These are phyloP conservation scores for Zymoseptoria pseudotritici DNA, from an alignment of 2,329 filamentous ascomycete genomes.

Conservation along the genomic window DNA sequence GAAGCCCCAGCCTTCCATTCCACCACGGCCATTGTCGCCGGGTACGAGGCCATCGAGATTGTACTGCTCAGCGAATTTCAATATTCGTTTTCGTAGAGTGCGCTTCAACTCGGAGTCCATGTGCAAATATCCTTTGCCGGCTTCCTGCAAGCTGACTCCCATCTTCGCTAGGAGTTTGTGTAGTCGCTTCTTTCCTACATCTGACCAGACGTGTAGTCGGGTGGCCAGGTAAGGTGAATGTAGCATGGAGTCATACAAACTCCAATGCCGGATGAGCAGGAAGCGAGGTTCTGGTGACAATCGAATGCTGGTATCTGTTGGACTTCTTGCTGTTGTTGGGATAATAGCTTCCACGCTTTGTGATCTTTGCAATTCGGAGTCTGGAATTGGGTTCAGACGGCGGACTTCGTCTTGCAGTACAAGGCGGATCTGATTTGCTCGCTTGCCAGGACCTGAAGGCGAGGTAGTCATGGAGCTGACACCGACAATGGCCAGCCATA, in stretches of 20 bases:
- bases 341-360: conserved; percentile 71
- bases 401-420: conserved; percentile 88
- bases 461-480: conserved; percentile 87
- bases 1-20: conserved; percentile 93
- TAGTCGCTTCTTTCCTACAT: conserved; percentile 75
- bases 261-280: conserved; percentile 90
- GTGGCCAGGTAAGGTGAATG: conserved; percentile 93
- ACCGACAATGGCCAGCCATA: conserved; percentile 92
- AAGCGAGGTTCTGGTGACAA: conserved; percentile 91
- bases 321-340: conserved; percentile 77
- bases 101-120: conserved; percentile 98
- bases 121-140: conserved; percentile 91
- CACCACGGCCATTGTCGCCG: conserved; percentile 56
- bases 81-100: conserved; percentile 71
- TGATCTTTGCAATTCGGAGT: conserved; percentile 44
- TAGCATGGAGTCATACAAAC: conserved; percentile 95
- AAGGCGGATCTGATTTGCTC: conserved; percentile 67
- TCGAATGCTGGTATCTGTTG: conserved; percentile 85
- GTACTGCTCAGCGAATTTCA: conserved; percentile 89
- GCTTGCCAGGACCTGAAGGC: conserved; percentile 57
- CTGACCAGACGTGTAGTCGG: conserved; percentile 88
- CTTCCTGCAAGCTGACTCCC: conserved; percentile 89
- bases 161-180: conserved; percentile 96
- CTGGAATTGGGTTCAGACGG: conserved; percentile 75
- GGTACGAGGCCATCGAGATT: conserved; percentile 91